Base-by-base conservation (phyloP, 345 rosid species). In the Eucalyptus albens region DNA sequence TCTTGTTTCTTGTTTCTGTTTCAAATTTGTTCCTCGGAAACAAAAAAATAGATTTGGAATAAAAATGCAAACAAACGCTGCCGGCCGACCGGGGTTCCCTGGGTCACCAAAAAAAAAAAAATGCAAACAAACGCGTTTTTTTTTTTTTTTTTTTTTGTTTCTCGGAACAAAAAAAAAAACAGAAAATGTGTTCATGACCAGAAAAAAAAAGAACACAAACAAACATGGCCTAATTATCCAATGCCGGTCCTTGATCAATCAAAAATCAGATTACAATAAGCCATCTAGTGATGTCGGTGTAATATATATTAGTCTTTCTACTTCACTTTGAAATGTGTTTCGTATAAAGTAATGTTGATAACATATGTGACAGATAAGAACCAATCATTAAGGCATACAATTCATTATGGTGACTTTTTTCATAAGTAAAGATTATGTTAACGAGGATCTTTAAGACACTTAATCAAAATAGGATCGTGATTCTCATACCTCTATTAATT, bases 21-120 rank as follows among this genome's bases (percentile, higher is more conserved):
- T 3, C 17, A 50, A 50, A 50, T 50, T 15, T 50, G 51, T 5
- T 15, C 0, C 17, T 0, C 1, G 3, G 6, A 3, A 50, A 50
- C 51, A 50, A 50, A 50, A 50, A 15, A 50, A 50, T 50, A 50
- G 17, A 50, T 50, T 50, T 15, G 17, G 51, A 50, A 50, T 15
- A 50, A 50, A 50, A 50, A 50, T 15, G 1, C 7, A 50, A 15
- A 50, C 0, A 50, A 50, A 50, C 0, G 7, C n/a, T n/a, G n/a
- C n/a, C n/a, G n/a, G n/a, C n/a, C n/a, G n/a, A n/a, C n/a, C n/a
- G n/a, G n/a, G n/a, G n/a, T n/a, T n/a, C n/a, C n/a, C n/a, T n/a
- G n/a, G n/a, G n/a, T n/a, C n/a, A n/a, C n/a, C n/a, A n/a, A n/a
- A n/a, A n/a, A n/a, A n/a, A n/a, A n/a, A 50, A 50, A 50, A 50